Evolutionary conservation across 495 filamentous ascomycete species (phyloP), one percentile per base, ranked within the genome.

Genomic region (Penicillium tannophilum): DNA sequence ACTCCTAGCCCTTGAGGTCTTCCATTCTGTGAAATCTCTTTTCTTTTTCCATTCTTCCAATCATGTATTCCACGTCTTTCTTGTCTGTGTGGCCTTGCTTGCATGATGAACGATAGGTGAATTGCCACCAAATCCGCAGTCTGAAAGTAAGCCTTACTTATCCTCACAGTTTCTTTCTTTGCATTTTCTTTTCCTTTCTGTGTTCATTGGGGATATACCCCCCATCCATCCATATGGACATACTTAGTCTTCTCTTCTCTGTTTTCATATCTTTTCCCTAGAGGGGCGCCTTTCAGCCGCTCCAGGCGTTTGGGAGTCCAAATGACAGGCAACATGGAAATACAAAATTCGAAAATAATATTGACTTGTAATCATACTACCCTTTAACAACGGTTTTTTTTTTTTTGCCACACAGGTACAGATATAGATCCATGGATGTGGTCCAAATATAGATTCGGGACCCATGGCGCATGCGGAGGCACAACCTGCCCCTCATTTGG

Each of bases 271-370:
- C 57, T 55, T 31, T 68, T 63, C 53, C 60, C 61, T 62, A 62
- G 47, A 63, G 36, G 63, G 31, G 60, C 55, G 54, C 61, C 56
- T 54, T 50, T 47, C 43, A 52, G 55, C 50, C 58, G 55, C 53
- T 66, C 45, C 26, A 64, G 66, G 66, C 41, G 66, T 69, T 67
- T 57, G 53, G 66, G 66, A 64, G 61, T 69, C 56, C 46, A 31
- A 54, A 52, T 60, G 39, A 35, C 61, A 51, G 31, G 48, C 30
- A 52, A 61, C 54, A 44, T 62, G 54, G 52, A 64, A 64, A 64
- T 66, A 58, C 44, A 50, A 54, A 49, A 24, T 49, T 30, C 9
- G 26, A 30, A 30, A 17, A 11, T 49, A n/a, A 31, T 49, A 11
- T 30, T 30, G 10, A 31, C 26, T 49, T 36, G 33, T 3, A 10